Evolutionary conservation across 352 stramenopile species (phyloP).

Genomic region (Plasmopara viticola): DNA sequence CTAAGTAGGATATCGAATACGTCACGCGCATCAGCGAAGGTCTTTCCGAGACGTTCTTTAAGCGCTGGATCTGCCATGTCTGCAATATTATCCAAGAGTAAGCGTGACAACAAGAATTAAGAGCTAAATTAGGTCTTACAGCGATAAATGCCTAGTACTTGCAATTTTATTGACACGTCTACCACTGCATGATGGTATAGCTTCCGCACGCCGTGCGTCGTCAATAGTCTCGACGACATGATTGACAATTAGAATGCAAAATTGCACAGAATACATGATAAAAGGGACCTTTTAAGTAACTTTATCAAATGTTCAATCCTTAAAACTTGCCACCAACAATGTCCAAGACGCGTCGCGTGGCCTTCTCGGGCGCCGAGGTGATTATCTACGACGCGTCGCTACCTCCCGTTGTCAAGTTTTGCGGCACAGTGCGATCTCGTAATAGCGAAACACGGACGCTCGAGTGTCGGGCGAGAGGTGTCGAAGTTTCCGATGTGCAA

Average conservation of each 20-base stretch:
- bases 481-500: constrained; percentile 10
- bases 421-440: neutral
- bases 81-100: constrained; percentile 8
- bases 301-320: neutral
- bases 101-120: neutral
- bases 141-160: constrained; percentile 50
- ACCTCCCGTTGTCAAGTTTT: constrained; percentile 33
- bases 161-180: constrained; percentile 20
- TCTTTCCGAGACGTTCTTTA: constrained; percentile 22
- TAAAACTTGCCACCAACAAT: neutral
- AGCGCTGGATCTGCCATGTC: constrained; percentile 47
- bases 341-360: constrained; percentile 23
- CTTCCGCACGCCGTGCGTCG: constrained; percentile 29
- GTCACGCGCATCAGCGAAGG: constrained; percentile 21
- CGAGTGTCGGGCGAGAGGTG: constrained; percentile 39
- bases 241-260: neutral
- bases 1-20: constrained; percentile 64
- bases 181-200: constrained; percentile 11
- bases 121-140: constrained; percentile 26
- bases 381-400: constrained; percentile 53
- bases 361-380: constrained; percentile 45
- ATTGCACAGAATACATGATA: neutral
- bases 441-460: constrained; percentile 14
- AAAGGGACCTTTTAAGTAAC: neutral
- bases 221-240: constrained; percentile 20